phyloP scores from a whole-genome alignment of 169 alveolate genomes.

The Fabrea salina region DNA sequence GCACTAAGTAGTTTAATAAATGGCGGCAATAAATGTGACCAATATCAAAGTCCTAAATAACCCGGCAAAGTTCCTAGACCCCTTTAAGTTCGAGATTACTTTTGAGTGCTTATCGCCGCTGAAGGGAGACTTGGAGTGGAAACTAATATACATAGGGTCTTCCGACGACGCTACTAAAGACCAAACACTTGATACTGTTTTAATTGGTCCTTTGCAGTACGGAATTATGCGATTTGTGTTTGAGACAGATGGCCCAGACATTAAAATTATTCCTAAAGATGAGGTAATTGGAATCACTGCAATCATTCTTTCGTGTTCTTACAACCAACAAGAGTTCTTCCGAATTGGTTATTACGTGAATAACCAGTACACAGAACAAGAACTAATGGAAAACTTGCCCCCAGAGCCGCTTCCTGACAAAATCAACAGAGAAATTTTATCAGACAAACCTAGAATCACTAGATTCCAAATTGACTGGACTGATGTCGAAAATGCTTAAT shows the following conservation, averaged over 20 bases:
- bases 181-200: conserved; percentile 91
- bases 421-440: conserved; percentile 89
- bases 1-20: too few relatives aligned
- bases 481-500: too few relatives aligned
- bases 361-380: conserved; percentile 90
- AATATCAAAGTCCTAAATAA: conserved; percentile 90
- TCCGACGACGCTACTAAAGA: conserved; percentile 79
- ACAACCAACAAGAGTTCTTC: conserved; percentile 93
- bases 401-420: conserved; percentile 86
- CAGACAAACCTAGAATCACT: conserved; percentile 96
- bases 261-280: conserved; percentile 79
- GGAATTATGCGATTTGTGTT: conserved; percentile 94
- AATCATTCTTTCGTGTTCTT: conserved; percentile 91
- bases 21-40: conserved; percentile 94
- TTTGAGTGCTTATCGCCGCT: conserved; percentile 91
- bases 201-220: conserved; percentile 89
- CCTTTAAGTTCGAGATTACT: conserved; percentile 90
- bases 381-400: conserved; percentile 94
- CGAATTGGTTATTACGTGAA: conserved; percentile 97
- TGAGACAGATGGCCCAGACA: conserved; percentile 93
- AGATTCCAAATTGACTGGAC: conserved; percentile 96
- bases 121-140: conserved; percentile 91
- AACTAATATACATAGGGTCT: conserved; percentile 79
- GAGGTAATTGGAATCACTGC: conserved; percentile 97
- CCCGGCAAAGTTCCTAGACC: conserved; percentile 87